Evolutionary conservation across 1,284 basidiomycete species (phyloP), one percentile per base, ranked within the genome.

Genomic region (Pisolithus thermaeus): DNA sequence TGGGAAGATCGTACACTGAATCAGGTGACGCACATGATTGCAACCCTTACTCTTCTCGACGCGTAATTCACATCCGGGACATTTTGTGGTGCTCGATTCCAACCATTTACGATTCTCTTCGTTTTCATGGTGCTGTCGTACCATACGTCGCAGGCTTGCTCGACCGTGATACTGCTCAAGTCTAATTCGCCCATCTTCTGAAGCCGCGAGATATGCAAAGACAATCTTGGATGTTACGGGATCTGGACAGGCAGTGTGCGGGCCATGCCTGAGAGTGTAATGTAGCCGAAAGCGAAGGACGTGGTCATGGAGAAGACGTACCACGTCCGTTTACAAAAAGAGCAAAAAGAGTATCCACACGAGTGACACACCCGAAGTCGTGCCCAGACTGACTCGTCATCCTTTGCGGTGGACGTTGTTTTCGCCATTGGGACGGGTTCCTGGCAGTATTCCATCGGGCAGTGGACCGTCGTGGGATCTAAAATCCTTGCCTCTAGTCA

Each of bases 1-100:
- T 18, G 51, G 23, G 27, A 42, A 7, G 28, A 25, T 55, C 38
- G 57, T 53, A 40, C 9, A 32, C 28, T 25, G 43, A 37, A 30
- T 22, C 36, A 52, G 39, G 41, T 25, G 39, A 73, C 83, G 49
- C 71, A 87, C 85, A 67, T 88, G 86, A 61, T 88, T 88, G 65
- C 87, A 91, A 1, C 89, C 87, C 47, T 75, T 58, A 18, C 74
- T 80, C 69, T 91, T 90, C 67, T 91, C 82, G n/a, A 90, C 81
- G 52, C 75, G 71, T 12, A 87, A 72, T 6, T 72, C 59, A 65
- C 90, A 91, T 14, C 77, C 78, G 3, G 88, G 88, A 61, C 89
- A 91, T n/a, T 71, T 66, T 65, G 73, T 84, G 11, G 87, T 83
- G 36, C 79, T 78, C 32, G 68, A 59, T 40, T 79, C 71, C 28